Conservation (phyloP, 2,329 filamentous ascomycete species). For the Cladophialophora immunda region DNA sequence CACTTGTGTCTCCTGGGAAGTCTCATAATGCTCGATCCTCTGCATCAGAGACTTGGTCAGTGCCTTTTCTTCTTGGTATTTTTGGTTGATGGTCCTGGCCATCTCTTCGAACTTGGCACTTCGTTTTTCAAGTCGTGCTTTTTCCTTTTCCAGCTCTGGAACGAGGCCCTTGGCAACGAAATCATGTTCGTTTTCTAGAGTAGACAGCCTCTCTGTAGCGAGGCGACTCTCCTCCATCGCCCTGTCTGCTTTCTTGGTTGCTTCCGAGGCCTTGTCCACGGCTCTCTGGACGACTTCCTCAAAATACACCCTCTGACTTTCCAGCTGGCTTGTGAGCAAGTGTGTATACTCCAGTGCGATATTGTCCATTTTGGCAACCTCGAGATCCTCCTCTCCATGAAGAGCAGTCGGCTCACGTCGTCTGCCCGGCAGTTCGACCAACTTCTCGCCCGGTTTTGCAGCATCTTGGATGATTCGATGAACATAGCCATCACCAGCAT, state of each 20-base stretch:
- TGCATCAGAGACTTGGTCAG: slow-evolving; percentile 82
- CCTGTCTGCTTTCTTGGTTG: slow-evolving; percentile 68
- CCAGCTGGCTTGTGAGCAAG: slow-evolving; percentile 88
- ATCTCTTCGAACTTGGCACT: slow-evolving; percentile 77
- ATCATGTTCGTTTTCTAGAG: slow-evolving; percentile 34
- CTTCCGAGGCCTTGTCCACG: slow-evolving; percentile 84
- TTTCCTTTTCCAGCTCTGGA: slow-evolving; percentile 74
- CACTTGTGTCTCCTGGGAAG: slow-evolving; percentile 64
- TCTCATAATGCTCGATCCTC: slow-evolving; percentile 73
- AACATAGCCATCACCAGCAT: slow-evolving; percentile 93
- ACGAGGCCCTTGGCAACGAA: slow-evolving; percentile 51
- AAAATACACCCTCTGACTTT: slow-evolving; percentile 91
- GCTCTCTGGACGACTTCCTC: slow-evolving; percentile 90
- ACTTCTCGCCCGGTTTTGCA: slow-evolving; percentile 76
- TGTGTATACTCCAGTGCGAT: slow-evolving; percentile 96
- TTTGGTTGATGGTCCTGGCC: slow-evolving; percentile 76
- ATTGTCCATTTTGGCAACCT: slow-evolving; percentile 70
- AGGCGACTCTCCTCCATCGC: slow-evolving; percentile 73
- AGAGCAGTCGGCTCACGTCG: slow-evolving; percentile 61
- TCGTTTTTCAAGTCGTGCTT: slow-evolving; percentile 72
- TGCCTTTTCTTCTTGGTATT: slow-evolving; percentile 85
- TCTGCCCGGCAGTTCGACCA: slow-evolving; percentile 75
- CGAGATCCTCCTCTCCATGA: slow-evolving; percentile 39
- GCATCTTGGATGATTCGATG: slow-evolving; percentile 88
- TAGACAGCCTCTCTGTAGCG: slow-evolving; percentile 45